Evolutionary conservation across 179 eudicot species (phyloP).

Genomic region (Pouteria campechiana): DNA sequence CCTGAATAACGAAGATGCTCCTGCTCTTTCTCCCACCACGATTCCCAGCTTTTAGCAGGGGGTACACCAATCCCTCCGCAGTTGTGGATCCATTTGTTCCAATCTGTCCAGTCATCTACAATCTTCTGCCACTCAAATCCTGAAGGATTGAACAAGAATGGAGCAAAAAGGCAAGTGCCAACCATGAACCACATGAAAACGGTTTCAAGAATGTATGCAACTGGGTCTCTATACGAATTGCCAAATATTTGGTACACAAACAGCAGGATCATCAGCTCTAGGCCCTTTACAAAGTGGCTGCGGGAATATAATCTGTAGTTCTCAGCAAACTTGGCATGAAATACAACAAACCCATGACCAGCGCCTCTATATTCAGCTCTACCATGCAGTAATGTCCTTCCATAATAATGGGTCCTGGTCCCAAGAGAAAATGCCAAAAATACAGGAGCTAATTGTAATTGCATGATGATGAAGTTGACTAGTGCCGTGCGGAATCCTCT

Average conservation of each 20-base stretch:
- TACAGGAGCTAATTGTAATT: conserved; percentile 24
- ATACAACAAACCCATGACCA: conserved; percentile 25
- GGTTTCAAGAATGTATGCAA: conserved; percentile 7
- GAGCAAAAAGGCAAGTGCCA: conserved; percentile 15
- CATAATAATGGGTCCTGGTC: conserved; percentile 26
- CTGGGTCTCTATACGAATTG: not conserved
- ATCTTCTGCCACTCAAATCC: conserved; percentile 28
- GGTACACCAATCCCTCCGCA: conserved; percentile 27
- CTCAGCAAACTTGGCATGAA: conserved; percentile 29
- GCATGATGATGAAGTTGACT: conserved; percentile 23
- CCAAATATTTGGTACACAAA: conserved; percentile 18
- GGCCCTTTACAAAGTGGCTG: conserved; percentile 35
- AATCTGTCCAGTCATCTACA: conserved; percentile 25
- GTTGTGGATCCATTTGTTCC: conserved; percentile 22
- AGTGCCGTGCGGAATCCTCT: conserved; percentile 28
- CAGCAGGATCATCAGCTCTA: conserved; percentile 30
- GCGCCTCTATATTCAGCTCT: conserved; percentile 28
- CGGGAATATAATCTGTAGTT: conserved; percentile 38
- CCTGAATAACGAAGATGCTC: conserved; percentile 25
- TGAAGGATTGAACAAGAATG: conserved; percentile 15
- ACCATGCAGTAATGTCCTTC: conserved; percentile 35
- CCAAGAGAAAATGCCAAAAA: conserved; percentile 33
- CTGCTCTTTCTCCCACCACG: conserved; percentile 42
- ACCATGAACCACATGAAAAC: conserved; percentile 24
- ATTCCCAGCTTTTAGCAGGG: conserved; percentile 40